A percentile compares a stretch with the other conserved stretches of the same genome.
Conservation (phyloP, 2,329 filamentous ascomycete species). For the Didymella segeticola region DNA sequence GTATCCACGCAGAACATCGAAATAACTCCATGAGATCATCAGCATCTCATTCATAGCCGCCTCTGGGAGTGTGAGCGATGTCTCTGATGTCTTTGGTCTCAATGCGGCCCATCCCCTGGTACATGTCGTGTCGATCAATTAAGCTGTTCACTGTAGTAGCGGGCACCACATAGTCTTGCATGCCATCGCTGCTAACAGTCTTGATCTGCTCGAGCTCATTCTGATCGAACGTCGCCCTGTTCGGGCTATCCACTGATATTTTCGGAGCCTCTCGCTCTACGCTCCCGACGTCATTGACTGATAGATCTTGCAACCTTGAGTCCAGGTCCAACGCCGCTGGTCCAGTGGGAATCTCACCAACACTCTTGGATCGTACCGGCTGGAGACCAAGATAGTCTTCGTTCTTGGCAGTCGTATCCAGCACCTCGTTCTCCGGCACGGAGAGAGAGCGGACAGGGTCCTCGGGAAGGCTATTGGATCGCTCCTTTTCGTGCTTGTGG, state of each 20-base stretch:
- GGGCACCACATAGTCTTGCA: constrained; percentile 29
- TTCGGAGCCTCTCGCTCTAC: constrained; percentile 20
- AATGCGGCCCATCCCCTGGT: constrained; percentile 42
- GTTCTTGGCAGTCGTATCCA: constrained; percentile 9
- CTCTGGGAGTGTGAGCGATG: constrained; percentile 30
- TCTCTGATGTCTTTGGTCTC: constrained; percentile 50
- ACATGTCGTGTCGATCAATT: constrained; percentile 55
- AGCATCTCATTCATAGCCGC: constrained; percentile 6
- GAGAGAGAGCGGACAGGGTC: constrained; percentile 41
- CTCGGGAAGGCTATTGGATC: constrained; percentile 30
- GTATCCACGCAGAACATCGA: constrained; percentile 7
- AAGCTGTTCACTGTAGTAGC: constrained; percentile 45
- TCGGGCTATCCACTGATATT: constrained; percentile 13
- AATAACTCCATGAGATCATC: background rate
- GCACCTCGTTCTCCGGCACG: constrained; percentile 19
- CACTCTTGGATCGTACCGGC: constrained; percentile 43
- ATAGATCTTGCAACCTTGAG: constrained; percentile 29
- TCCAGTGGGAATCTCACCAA: constrained; percentile 41
- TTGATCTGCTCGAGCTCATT: constrained; percentile 37
- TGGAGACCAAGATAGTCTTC: constrained; percentile 31
- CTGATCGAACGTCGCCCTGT: constrained; percentile 24
- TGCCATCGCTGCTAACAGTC: constrained; percentile 34
- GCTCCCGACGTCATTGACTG: constrained; percentile 15
- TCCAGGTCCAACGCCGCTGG: constrained; percentile 33
- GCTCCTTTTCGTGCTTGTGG: constrained; percentile 28